These are phyloP conservation scores for Prunella vulgaris DNA, from an alignment of 257 asterid genomes.

Conservation along the genomic window DNA sequence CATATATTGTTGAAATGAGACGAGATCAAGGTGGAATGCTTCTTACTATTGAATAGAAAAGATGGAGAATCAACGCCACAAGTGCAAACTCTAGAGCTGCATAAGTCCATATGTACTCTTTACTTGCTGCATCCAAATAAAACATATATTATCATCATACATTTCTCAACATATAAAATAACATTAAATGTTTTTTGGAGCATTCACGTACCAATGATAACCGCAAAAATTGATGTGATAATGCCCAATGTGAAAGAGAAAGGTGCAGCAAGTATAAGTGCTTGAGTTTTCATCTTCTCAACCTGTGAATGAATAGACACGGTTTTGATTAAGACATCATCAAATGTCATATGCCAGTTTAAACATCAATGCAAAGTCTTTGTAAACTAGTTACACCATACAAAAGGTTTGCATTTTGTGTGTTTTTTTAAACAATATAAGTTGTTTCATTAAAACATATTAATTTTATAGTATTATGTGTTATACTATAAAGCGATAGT, in stretches of 20 bases:
- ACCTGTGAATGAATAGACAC: slow-evolving; percentile 38
- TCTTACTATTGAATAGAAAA: slow-evolving; percentile 63
- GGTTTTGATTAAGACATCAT: not conserved
- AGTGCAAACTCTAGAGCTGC: slow-evolving; percentile 83
- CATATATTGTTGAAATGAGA: not conserved
- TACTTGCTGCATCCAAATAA: slow-evolving; percentile 55
- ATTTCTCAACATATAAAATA: not conserved
- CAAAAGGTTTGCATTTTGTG: not conserved
- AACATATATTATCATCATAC: slow-evolving; percentile 14
- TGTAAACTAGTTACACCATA: not conserved
- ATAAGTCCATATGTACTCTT: slow-evolving; percentile 74
- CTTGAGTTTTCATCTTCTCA: slow-evolving; percentile 52
- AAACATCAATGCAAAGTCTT: not conserved
- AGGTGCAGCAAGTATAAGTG: slow-evolving; percentile 76
- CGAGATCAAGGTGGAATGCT: not conserved
- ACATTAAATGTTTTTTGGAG: not conserved
- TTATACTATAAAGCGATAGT: no score
- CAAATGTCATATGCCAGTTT: not conserved
- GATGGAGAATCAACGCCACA: slow-evolving; percentile 53
- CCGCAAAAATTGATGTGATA: slow-evolving; percentile 60
- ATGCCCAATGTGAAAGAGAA: slow-evolving; percentile 75
- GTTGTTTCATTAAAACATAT: not conserved
- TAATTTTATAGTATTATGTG: not conserved
- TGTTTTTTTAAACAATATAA: not conserved
- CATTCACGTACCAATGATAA: slow-evolving; percentile 47